Base-by-base conservation (phyloP, 306 rosid genomes). In the Vachellia collinsii region DNA sequence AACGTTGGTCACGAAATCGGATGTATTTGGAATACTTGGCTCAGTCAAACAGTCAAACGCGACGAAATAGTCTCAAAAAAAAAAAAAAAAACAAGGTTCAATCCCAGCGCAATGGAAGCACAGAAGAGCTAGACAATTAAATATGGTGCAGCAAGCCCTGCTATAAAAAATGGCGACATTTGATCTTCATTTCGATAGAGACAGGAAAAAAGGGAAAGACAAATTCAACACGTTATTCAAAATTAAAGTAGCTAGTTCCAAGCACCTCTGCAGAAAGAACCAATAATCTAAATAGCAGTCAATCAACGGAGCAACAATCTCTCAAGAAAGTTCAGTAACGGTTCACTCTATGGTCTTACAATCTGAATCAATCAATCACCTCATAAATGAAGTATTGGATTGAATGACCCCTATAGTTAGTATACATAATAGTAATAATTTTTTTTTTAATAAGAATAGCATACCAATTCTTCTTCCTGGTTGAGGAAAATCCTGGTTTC, bases 291-390 rank as follows among this genome's bases (percentile, higher is more conserved):
- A 56, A 77, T 71, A 63, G 71, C 88, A 82, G 44, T 77, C 84
- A 77, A 64, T 59, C 37, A 74, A 81, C 66, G 80, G 74, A 77
- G 74, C 77, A 82, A 74, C 83, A 76, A 68, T 81, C 84, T 83
- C 77, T 76, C 65, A 78, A 70, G 77, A 80, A 42, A 82, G 79
- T 64, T 78, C 63, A 78, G 77, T 68, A 48, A 78, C 42, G n/a
- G 83, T 79, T 82, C 58, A 72, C 80, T 80, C 89, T 76, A 86
- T 86, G 88, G 81, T 88, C 87, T 84, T 88, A 88, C 90, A 90
- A 77, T 58, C 86, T 53, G 87, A 86, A 85, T 74, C 87, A 82
- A 70, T 83, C 94, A 80, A 86, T 77, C 86, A 70, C 77, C 86
- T 76, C 85, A 85, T 71, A 79, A 81, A 81, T 41, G 81, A 83